Conservation (phyloP, 2,329 filamentous ascomycete species). For the Xylariaceae sp. region DNA sequence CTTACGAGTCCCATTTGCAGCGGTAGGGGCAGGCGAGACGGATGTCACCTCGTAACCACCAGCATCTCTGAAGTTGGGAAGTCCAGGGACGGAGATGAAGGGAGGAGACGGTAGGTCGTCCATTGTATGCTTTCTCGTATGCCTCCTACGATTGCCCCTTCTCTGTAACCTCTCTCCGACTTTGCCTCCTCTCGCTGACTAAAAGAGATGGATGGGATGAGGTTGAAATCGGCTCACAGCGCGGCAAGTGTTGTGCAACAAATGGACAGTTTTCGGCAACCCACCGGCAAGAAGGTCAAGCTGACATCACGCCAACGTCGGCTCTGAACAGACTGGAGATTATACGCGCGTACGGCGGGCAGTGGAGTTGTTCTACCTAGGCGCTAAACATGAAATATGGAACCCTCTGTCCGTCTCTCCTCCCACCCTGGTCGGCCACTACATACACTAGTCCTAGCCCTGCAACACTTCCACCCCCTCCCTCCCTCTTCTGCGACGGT, state of each 20-base stretch:
- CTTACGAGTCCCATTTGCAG: constrained; percentile 5
- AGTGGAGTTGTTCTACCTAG: no score
- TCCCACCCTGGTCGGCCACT: no score
- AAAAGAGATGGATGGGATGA: no score
- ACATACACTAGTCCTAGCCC: no score
- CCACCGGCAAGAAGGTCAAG: not conserved
- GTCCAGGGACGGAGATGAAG: constrained; percentile 49
- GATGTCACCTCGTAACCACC: constrained; percentile 50
- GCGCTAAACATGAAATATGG: no score
- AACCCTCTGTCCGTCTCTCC: no score
- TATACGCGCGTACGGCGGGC: no score
- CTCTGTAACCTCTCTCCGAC: not conserved
- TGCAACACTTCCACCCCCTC: no score
- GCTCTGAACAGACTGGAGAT: no score
- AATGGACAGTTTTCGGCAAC: not conserved
- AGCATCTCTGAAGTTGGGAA: constrained; percentile 65
- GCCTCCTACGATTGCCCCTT: not conserved
- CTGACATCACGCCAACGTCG: not conserved
- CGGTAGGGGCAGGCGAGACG: constrained; percentile 13
- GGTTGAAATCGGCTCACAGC: not conserved
- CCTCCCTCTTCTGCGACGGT: no score
- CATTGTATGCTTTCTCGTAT: not conserved
- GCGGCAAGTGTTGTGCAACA: not conserved
- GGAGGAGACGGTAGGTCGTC: constrained; percentile 35
- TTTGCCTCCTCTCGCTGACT: not conserved